Evolutionary conservation across 345 rosid species (phyloP).

Genomic region (Psidium friedrichsthalianum): DNA sequence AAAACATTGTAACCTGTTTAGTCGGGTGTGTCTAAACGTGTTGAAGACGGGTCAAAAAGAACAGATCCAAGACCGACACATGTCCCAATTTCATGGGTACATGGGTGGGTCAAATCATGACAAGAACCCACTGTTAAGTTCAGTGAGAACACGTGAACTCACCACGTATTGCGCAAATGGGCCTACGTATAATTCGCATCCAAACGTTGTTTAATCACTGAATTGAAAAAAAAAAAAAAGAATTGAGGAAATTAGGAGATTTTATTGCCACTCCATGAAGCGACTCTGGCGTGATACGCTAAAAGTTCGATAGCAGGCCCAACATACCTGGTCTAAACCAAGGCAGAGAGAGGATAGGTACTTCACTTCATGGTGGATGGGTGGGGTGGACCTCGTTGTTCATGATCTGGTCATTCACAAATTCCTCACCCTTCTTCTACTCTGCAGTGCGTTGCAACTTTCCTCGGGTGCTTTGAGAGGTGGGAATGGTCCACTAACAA

Average conservation of each 20-base stretch:
- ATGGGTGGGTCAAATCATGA: neutral
- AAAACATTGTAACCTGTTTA: neutral
- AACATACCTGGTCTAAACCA: neutral
- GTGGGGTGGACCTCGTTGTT: neutral
- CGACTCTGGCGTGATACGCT: neutral
- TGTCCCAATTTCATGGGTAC: neutral
- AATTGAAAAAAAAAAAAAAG: neutral
- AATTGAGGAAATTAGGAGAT: neutral
- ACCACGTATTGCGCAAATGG: too few relatives aligned
- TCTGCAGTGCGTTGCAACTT: neutral
- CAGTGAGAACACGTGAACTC: too few relatives aligned
- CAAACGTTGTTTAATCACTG: neutral
- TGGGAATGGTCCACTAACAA: neutral
- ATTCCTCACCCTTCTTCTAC: neutral
- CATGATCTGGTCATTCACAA: neutral
- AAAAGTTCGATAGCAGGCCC: neutral
- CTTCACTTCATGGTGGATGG: neutral
- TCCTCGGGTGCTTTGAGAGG: neutral
- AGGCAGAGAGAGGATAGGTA: neutral
- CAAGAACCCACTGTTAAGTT: neutral
- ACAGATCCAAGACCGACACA: neutral
- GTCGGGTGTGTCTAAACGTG: neutral
- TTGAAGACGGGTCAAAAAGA: neutral
- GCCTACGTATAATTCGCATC: neutral
- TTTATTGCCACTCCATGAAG: neutral